These are phyloP conservation scores for Histomonas meleagridis DNA, from an alignment of 208 protist species.

Conservation along the genomic window DNA sequence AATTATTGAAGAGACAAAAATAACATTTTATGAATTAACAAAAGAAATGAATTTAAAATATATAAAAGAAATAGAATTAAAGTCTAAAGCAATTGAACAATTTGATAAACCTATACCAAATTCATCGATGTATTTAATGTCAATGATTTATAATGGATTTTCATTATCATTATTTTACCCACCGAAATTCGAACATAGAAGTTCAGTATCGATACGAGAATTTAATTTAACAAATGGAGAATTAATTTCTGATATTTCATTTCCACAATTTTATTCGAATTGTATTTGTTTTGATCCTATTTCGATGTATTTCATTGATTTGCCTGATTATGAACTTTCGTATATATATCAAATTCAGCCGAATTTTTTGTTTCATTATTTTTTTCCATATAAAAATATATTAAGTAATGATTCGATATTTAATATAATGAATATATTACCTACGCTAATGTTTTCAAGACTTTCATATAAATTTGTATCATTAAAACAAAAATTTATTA, in stretches of 20 bases:
- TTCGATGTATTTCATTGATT: background rate
- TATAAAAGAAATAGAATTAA: background rate
- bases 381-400: background rate
- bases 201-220: background rate
- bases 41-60: too few species aligned
- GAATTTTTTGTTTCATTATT: background rate
- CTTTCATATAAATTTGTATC: background rate
- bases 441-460: background rate
- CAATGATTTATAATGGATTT: background rate
- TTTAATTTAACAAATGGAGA: background rate
- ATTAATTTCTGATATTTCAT: background rate
- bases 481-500: background rate
- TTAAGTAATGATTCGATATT: background rate
- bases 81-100: background rate
- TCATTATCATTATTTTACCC: background rate
- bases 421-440: background rate
- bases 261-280: background rate
- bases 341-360: background rate
- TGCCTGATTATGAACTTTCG: background rate
- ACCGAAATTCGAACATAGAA: background rate
- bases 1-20: too few species aligned
- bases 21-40: too few species aligned
- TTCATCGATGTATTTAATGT: background rate
- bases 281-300: background rate
- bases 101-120: background rate